These are phyloP conservation scores for Leccinellum albellum DNA, from an alignment of 768 basidiomycete species.

Conservation along the genomic window DNA sequence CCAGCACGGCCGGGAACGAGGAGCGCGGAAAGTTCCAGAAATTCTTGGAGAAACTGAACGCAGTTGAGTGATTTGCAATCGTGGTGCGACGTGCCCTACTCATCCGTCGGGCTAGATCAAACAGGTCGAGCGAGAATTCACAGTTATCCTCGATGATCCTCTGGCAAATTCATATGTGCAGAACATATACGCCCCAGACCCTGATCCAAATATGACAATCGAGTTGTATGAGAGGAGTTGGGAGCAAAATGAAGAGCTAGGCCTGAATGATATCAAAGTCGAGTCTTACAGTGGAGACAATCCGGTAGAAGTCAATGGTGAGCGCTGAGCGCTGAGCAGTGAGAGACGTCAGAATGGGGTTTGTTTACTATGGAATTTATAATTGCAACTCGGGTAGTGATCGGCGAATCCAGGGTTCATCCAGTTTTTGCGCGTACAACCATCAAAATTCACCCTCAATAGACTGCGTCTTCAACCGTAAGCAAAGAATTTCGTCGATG, in stretches of 20 bases:
- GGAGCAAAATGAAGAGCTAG: constrained; percentile 93
- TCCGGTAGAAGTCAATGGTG: not conserved
- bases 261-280: constrained; percentile 85
- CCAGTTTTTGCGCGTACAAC: too few species aligned
- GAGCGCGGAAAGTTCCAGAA: constrained; percentile 60
- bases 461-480: not conserved
- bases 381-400: not conserved
- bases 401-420: not conserved
- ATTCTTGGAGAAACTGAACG: constrained; percentile 77
- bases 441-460: too few species aligned
- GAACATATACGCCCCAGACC: constrained; percentile 95
- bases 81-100: not conserved
- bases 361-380: not conserved
- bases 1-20: constrained; percentile 35
- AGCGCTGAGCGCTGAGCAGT: not conserved
- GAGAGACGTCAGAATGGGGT: constrained; percentile 2
- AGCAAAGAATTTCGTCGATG: not conserved
- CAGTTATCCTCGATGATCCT: constrained; percentile 92
- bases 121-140: constrained; percentile 75
- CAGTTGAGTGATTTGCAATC: constrained; percentile 41
- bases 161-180: constrained; percentile 94
- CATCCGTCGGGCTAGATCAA: constrained; percentile 53
- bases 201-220: constrained; percentile 88
- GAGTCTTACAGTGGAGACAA: constrained; percentile 38
- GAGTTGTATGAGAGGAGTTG: constrained; percentile 80